phyloP scores from a whole-genome alignment of 768 basidiomycete species.

The Chiua virens region DNA sequence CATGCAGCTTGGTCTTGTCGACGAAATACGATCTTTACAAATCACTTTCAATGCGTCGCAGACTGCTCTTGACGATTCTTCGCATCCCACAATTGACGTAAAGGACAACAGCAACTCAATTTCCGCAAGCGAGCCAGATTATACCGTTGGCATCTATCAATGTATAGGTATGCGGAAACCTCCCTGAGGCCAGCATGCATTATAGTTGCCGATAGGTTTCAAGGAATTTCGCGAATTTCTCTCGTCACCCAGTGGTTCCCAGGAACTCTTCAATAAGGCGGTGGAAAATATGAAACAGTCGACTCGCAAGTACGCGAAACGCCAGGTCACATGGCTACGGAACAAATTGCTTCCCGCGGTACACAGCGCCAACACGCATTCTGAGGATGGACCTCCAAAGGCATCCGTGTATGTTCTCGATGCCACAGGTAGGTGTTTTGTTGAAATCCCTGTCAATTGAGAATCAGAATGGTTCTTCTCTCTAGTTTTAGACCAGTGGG shows the following conservation, averaged over 20 bases:
- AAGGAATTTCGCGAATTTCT: slow-evolving; percentile 83
- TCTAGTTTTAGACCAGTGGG: slow-evolving; percentile 58
- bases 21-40: slow-evolving; percentile 68
- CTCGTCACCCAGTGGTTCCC: slow-evolving; percentile 38
- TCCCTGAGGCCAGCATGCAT: background rate
- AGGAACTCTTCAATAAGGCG: slow-evolving; percentile 50
- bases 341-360: slow-evolving; percentile 84
- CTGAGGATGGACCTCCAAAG: slow-evolving; percentile 19
- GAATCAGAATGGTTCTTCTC: slow-evolving; percentile 1
- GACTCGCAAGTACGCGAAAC: slow-evolving; percentile 88
- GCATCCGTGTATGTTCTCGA: slow-evolving; percentile 60
- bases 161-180: slow-evolving; percentile 66
- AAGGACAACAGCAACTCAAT: background rate
- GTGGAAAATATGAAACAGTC: slow-evolving; percentile 81
- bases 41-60: slow-evolving; percentile 14
- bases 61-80: background rate
- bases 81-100: background rate
- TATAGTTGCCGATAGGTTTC: slow-evolving; percentile 60
- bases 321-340: slow-evolving; percentile 89
- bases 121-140: slow-evolving; percentile 39
- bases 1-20: slow-evolving; percentile 69
- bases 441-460: background rate
- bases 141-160: slow-evolving; percentile 88
- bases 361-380: slow-evolving; percentile 43
- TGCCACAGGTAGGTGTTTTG: slow-evolving; percentile 56